Conservation (phyloP, 371 early-diverging fungal genomes). For the Basidiobolus heterosporus region DNA sequence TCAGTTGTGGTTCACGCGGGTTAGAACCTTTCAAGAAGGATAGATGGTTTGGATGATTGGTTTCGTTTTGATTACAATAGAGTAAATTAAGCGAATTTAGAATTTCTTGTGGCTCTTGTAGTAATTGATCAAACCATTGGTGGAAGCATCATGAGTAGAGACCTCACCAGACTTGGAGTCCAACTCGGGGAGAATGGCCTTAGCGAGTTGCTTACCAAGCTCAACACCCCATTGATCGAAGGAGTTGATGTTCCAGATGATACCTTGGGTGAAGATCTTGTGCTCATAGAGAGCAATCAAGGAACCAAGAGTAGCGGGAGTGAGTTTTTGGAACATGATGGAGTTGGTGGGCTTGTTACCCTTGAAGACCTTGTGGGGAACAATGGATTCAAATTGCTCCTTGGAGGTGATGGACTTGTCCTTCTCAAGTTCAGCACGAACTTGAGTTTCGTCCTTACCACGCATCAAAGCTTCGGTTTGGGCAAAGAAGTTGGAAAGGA, state of each 20-base stretch:
- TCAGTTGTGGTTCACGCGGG: no score
- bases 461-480: slow-evolving; percentile 96
- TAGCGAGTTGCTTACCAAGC: slow-evolving; percentile 97
- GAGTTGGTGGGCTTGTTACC: slow-evolving; percentile 97
- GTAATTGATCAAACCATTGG: slow-evolving; percentile 87
- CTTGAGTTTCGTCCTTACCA: slow-evolving; percentile 72
- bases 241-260: slow-evolving; percentile 94
- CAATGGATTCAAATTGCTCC: slow-evolving; percentile 39
- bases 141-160: slow-evolving; percentile 69
- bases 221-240: slow-evolving; percentile 98
- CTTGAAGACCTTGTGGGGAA: slow-evolving; percentile 82
- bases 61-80: not conserved
- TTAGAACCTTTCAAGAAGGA: no score
- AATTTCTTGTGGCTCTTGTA: slow-evolving; percentile 39
- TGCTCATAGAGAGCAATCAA: slow-evolving; percentile 97
- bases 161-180: slow-evolving; percentile 26
- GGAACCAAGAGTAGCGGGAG: slow-evolving; percentile 85
- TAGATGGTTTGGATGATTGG: no score
- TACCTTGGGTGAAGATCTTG: slow-evolving; percentile 98
- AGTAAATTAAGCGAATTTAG: not conserved
- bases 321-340: slow-evolving; percentile 79
- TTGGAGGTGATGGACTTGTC: slow-evolving; percentile 20
- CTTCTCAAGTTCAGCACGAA: slow-evolving; percentile 50
- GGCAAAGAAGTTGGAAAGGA: slow-evolving; percentile 96
- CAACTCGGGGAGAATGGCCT: slow-evolving; percentile 83